Base-by-base conservation (phyloP, 768 basidiomycete genomes). In the Epithele typhae region DNA sequence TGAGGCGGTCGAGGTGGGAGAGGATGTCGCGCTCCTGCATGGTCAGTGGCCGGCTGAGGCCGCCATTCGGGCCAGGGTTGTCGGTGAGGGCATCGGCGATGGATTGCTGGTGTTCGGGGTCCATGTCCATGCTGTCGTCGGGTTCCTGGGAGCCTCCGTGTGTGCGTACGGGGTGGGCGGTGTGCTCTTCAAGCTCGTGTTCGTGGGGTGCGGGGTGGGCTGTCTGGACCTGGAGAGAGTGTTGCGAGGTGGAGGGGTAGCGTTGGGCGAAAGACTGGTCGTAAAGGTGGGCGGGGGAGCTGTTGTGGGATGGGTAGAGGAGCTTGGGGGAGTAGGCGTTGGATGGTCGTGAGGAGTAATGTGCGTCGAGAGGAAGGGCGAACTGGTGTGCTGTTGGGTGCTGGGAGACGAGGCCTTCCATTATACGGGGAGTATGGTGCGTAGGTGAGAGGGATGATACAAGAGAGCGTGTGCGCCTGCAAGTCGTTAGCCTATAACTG, bases 1-100 rank as follows among this genome's bases (percentile, higher is more conserved):
- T 92, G 65, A 93, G 85, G 18, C 81, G 67, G 56, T 93, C 88
- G 18, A 93, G 76, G 53, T 85, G 75, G n/a, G 78, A 77, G 34
- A 92, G 70, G 21, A 78, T 74, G 18, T 87, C 84, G 46, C 82
- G 79, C 62, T 91, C 87, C 40, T 76, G 68, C 1, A 74, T 60
- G 5, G 75, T 79, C 39, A 90, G 74, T 0, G 82, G 73, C n/a
- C 84, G 69, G 17, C 73, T 70, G 17, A 82, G 73, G 5, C 59
- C 63, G 40, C 55, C 51, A 42, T 49, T 21, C 25, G 52, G 45
- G 22, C 50, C 54, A 40, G 49, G 36, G 32, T 41, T 43, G 44
- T 35, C 35, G 12, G 56, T 52, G 27, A 56, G 48, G 32, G 52
- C 47, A 40, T 54, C 53, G 18, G 49, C 51, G 51, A 55, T 58